Evolutionary conservation across 2,329 filamentous ascomycete genomes (phyloP), one percentile per base, ranked within the genome.

Genomic region (Calonectria pauciramosa): DNA sequence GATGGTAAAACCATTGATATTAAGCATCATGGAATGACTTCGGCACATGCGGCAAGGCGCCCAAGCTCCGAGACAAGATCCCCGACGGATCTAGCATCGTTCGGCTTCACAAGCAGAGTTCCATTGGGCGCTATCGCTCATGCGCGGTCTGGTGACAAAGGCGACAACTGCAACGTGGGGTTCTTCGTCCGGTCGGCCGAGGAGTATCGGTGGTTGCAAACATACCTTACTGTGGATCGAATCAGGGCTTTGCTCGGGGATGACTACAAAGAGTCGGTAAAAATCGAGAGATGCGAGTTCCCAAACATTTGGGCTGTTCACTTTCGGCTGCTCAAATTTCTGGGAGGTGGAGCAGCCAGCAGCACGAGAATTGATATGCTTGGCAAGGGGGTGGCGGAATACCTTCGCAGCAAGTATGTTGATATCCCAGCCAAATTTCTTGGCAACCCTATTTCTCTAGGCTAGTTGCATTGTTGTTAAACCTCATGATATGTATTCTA

Each of bases 351-450:
- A 5, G 71, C 67, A 3, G 71, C 71, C 1, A 73, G 71, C 30
- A 73, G 71, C 51, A 73, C 59, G 10, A 70, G 71, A 26, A 73
- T 73, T 38, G 71, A 73, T 16, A 73, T 73, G 71, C 49, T 73
- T 2, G 71, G 71, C 2, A 73, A 73, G 38, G 71, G 71, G 9
- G 71, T 73, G 6, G 71, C 71, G 8, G 71, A 73, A 49, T 73
- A 73, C 30, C 20, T 73, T 6, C 36, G 71, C 9, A 73, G 71
- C 41, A 73, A 73, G 51, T 70, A 23, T 52, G 71, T 63, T 1
- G 71, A 73, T 34, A 41, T 73, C 5, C 71, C 71, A 13, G 71
- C 71, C 2, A 60, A 70, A 38, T 73, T 73, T 41, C 67, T 73
- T 6, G 32, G 67, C 23, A 73, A 67, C n/a, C 71, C 71, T 2